Base-by-base conservation (phyloP, 139 green algal species). In the Raphidocelis subcapitata region DNA sequence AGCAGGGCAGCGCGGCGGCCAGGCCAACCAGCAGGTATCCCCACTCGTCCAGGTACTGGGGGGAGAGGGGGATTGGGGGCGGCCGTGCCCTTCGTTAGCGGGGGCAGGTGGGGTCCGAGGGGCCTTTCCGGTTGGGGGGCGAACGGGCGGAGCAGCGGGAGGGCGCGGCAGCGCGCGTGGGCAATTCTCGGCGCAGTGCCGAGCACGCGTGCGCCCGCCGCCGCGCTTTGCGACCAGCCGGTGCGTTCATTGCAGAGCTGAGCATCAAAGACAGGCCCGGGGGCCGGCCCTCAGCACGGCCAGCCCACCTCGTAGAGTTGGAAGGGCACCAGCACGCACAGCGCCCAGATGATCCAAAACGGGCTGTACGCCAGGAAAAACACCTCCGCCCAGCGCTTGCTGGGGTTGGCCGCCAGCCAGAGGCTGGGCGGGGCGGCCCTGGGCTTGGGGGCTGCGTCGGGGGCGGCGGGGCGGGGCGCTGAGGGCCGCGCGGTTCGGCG, bases 291-390 rank as follows among this genome's bases (percentile, higher is more conserved):
- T n/a, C n/a, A n/a, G n/a, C n/a, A n/a, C n/a, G n/a, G n/a, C n/a
- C n/a, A n/a, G n/a, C 37, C 24, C 54, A 97, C 93, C 82, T 98
- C 92, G 66, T 96, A 98, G 5, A 98, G 73, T 52, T 90, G 81
- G 55, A 98, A 92, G 4, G 90, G 89, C 28, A 98, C 95, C 15
- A 98, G 67, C 33, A 98, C 86, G 28, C 85, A 88, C 1, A 98
- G 82, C 18, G 85, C 86, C 90, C 88, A 97, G 0, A 84, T 72
- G 49, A 98, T 98, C 94, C 94, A 98, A 36, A 93, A 87, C 0
- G 91, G 90, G 41, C 86, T 94, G 86, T 98, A 98, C 0, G 64
- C 68, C 21, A 99, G 82, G 72, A 97, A 96, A 71, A 98, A 94
- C 0, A 89, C 29, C 84, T 98, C 95, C 1, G 86, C 88, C 91